A percentile compares a stretch with the other conserved stretches of the same genome.
Evolutionary conservation across 1,139 yeast species (phyloP).

Genomic region (Geotrichum carabidarum): DNA sequence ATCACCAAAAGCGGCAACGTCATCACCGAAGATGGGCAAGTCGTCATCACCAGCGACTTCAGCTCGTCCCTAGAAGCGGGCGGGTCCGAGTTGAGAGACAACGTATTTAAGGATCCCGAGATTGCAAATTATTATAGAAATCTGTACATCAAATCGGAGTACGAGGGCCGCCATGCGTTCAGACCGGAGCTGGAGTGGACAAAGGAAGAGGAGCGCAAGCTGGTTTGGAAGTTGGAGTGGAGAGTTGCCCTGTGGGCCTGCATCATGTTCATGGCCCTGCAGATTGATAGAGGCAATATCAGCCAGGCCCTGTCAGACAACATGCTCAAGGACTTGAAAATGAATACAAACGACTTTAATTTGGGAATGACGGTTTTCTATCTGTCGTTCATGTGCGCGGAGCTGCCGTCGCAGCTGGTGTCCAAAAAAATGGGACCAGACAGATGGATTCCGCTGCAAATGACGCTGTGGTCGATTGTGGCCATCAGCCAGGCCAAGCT

Average conservation of each 20-base stretch:
- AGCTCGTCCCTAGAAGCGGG: neutral
- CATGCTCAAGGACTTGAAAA: conserved; percentile 42
- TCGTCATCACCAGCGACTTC: conserved; percentile 11
- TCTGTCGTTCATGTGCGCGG: conserved; percentile 45
- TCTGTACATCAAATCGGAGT: conserved; percentile 42
- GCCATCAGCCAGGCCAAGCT: conserved; percentile 45
- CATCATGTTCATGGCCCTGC: conserved; percentile 47
- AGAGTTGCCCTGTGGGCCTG: conserved; percentile 46
- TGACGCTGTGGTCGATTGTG: conserved; percentile 49
- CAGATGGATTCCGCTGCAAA: conserved; percentile 50
- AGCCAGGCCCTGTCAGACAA: conserved; percentile 50
- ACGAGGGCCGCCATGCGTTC: conserved; percentile 45
- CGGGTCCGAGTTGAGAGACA: neutral
- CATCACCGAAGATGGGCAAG: conserved; percentile 24
- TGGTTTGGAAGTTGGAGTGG: conserved; percentile 43
- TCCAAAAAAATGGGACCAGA: conserved; percentile 53
- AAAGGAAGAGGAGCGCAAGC: conserved; percentile 41
- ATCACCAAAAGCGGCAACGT: conserved; percentile 24
- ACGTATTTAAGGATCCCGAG: conserved; percentile 38
- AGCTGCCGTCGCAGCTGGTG: conserved; percentile 51
- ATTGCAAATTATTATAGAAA: conserved; percentile 42
- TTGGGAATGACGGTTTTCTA: conserved; percentile 45
- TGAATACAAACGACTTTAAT: conserved; percentile 49
- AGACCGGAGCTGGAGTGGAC: conserved; percentile 50
- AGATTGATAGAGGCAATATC: conserved; percentile 50